Evolutionary conservation across 306 rosid species (phyloP), one percentile per base, ranked within the genome.

Genomic region (Lablab purpureus): DNA sequence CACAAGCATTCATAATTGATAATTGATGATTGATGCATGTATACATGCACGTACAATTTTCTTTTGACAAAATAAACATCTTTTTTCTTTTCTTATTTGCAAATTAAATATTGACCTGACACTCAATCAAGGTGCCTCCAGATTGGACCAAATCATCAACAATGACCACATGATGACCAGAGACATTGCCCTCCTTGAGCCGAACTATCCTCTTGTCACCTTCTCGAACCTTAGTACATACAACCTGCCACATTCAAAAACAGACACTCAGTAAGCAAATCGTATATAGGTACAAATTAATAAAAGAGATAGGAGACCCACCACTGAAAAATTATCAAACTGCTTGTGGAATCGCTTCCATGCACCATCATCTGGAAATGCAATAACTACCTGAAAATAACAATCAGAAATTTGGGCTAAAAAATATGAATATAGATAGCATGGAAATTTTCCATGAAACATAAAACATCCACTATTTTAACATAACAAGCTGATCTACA

Each of bases 101-200:
- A 51, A 52, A 78, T 36, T 63, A 78, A 75, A 56, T 67, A 27
- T 15, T 67, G 68, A 93, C 99, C 98, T 90, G 98, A 80, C 99
- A 93, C 84, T 95, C 99, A 36, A 93, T 91, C 78, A 95, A 87
- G 81, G 99, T 95, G 80, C 96, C 90, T 62, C 99, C 98, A 52
- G 99, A 95, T 88, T 95, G 99, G 66, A 95, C 99, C 85, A 95
- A 87, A 90, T 95, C 99, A 80, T 95, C 99, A 71, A 95, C 97
- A 82, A 93, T 91, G 75, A 95, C 99, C 0, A 95, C 98, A 75
- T 95, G 99, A 77, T 70, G 81, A 54, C 96, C 99, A n/a, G 88
- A 73, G 50, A 96, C 97, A 36, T 84, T 62, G 72, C 98, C 99
- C 88, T 95, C 99, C 87, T 95, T 95, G 82, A 95, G 84, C 77